Conservation (phyloP, 1,284 basidiomycete genomes). For the Cystobasidium sp. region DNA sequence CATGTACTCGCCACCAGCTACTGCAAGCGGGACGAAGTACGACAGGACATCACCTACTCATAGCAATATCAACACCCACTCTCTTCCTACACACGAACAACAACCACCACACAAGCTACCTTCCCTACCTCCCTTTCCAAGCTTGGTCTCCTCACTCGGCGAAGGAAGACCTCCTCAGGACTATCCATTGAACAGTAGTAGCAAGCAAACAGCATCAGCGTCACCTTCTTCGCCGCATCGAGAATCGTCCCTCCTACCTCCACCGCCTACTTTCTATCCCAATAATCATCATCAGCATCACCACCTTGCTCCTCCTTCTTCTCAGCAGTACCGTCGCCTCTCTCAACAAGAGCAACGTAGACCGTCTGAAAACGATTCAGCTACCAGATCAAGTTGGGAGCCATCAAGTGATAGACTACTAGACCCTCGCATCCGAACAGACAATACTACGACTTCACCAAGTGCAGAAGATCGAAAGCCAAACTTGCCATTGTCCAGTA, state of each 20-base stretch:
- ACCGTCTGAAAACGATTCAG: neutral
- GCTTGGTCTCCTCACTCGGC: neutral
- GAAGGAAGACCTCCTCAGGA: neutral
- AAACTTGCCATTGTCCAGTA: neutral
- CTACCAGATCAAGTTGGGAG: neutral
- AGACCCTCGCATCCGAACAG: neutral
- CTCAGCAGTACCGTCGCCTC: neutral
- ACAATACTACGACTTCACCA: neutral
- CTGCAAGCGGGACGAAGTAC: neutral
- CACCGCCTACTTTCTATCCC: neutral
- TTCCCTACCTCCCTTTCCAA: conserved; percentile 10
- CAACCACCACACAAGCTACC: neutral
- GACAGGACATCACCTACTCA: neutral
- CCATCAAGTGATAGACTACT: neutral
- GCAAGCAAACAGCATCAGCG: neutral
- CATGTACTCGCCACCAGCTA: conserved; percentile 30
- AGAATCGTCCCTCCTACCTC: neutral
- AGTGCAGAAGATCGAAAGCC: neutral
- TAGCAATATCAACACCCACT: neutral
- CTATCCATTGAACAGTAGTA: neutral
- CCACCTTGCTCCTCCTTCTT: neutral
- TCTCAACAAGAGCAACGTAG: no score
- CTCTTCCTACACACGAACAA: neutral
- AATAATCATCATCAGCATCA: neutral
- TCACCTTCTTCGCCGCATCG: no score